Conservation (phyloP, 78 protist genomes). For the Dictyostelium purpureum region DNA sequence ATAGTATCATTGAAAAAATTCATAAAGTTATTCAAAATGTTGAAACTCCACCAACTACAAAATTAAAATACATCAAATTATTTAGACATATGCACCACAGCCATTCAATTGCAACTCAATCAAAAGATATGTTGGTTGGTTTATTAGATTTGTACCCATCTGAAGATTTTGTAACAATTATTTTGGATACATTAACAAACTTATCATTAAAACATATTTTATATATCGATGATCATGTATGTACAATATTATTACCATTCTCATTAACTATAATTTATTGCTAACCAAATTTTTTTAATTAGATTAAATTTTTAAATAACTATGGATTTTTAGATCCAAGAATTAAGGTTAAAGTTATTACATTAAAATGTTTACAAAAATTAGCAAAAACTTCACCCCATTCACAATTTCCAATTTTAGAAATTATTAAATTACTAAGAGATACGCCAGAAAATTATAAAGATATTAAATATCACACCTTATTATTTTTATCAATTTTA, state of each 20-base stretch:
- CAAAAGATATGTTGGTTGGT: slow-evolving; percentile 31
- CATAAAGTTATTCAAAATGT: slow-evolving; percentile 41
- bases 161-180: neutral
- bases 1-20: slow-evolving; percentile 66
- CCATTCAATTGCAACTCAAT: slow-evolving; percentile 52
- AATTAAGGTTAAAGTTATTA: slow-evolving; percentile 19
- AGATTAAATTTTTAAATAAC: slow-evolving; percentile 34
- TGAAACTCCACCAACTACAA: slow-evolving; percentile 61
- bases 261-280: neutral
- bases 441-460: neutral
- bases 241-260: neutral
- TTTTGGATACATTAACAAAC: slow-evolving; percentile 50
- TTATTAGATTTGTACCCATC: slow-evolving; percentile 59
- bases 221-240: slow-evolving; percentile 50
- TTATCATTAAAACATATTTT: slow-evolving; percentile 43
- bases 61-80: slow-evolving; percentile 44
- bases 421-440: neutral
- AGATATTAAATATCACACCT: slow-evolving; percentile 2
- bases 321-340: slow-evolving; percentile 44
- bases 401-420: slow-evolving; percentile 31
- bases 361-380: slow-evolving; percentile 35
- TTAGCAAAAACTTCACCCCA: slow-evolving; percentile 47
- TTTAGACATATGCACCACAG: slow-evolving; percentile 74
- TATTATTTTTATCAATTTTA: neutral
- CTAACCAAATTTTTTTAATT: neutral